These are phyloP conservation scores for Colletotrichum simmondsii DNA, from an alignment of 2,329 filamentous ascomycete genomes.

Conservation along the genomic window DNA sequence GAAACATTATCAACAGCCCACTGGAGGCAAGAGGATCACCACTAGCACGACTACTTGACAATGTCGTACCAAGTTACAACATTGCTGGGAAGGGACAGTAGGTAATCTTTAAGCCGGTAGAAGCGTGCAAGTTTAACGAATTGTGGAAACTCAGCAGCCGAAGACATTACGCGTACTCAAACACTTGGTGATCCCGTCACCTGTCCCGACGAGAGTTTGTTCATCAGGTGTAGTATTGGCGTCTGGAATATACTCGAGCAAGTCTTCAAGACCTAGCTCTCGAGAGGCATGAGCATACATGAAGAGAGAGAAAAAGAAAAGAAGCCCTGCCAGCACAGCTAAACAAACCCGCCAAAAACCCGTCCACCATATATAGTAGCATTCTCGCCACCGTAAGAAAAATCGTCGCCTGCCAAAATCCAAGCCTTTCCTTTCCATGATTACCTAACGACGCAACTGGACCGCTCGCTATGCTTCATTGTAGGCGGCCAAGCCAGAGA, in stretches of 20 bases:
- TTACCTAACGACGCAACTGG: conserved; percentile 7
- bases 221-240: background rate
- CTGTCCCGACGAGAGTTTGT: too few relatives aligned
- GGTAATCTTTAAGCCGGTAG: too few relatives aligned
- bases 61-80: too few relatives aligned
- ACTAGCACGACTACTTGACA: too few relatives aligned
- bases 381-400: background rate
- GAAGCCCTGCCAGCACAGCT: conserved; percentile 13
- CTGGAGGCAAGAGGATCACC: too few relatives aligned
- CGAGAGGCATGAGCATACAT: conserved; percentile 12
- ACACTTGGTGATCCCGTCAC: background rate
- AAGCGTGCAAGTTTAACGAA: too few relatives aligned
- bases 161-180: too few relatives aligned
- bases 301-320: background rate
- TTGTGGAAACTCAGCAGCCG: too few relatives aligned
- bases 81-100: too few relatives aligned
- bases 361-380: background rate
- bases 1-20: too few relatives aligned
- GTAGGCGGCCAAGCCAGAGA: conserved; percentile 5
- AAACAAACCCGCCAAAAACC: background rate
- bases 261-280: conserved; percentile 19
- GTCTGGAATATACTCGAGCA: conserved; percentile 26
- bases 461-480: conserved; percentile 30
- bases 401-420: background rate
- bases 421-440: conserved; percentile 4